phyloP scores from a whole-genome alignment of 2,329 filamentous ascomycete genomes.

The Pseudogymnoascus sp. region DNA sequence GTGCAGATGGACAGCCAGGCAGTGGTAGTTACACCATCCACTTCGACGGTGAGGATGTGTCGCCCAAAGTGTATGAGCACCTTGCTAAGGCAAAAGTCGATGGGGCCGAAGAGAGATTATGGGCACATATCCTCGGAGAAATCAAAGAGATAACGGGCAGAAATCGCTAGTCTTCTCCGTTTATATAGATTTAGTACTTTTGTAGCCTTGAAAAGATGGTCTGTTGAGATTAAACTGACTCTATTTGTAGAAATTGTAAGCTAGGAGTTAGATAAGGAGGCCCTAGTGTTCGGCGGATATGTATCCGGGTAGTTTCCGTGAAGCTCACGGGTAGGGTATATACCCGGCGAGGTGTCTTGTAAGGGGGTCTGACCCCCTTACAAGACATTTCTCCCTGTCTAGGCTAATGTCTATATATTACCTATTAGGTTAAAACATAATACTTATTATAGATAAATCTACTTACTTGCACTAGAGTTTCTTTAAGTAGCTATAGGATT shows the following conservation, averaged over 20 bases:
- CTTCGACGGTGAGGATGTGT: neutral
- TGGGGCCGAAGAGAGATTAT: neutral
- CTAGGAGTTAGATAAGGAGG: no score
- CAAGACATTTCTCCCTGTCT: no score
- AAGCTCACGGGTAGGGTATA: no score
- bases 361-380: no score
- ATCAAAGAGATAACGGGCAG: neutral
- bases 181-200: neutral
- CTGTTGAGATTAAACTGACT: neutral
- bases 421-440: no score
- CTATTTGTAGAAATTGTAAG: neutral
- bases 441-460: no score
- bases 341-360: no score
- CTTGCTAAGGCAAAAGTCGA: neutral
- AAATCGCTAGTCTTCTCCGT: neutral
- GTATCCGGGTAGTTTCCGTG: no score
- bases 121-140: neutral
- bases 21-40: constrained; percentile 19
- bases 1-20: constrained; percentile 25
- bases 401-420: no score
- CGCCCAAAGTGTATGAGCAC: neutral
- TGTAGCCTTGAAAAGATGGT: neutral
- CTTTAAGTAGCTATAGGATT: no score
- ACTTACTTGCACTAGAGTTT: no score
- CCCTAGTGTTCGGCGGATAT: no score